Evolutionary conservation across 371 early-diverging fungal species (phyloP).

Genomic region (Dichotomocladium elegans): DNA sequence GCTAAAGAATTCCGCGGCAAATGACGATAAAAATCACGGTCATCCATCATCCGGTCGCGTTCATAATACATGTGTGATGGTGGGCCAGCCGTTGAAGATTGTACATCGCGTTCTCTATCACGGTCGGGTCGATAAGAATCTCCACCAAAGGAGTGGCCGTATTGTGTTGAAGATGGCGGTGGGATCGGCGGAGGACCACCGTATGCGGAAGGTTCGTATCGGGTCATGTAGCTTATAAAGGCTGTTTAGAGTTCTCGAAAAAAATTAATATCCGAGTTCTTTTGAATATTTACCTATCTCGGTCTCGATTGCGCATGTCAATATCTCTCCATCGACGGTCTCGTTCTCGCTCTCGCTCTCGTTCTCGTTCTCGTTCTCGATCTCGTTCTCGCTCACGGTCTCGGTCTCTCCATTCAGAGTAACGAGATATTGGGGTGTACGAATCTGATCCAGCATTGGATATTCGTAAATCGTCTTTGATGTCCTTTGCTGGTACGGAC

Average conservation of each 20-base stretch:
- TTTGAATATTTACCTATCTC: slow-evolving; percentile 19
- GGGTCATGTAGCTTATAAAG: slow-evolving; percentile 28
- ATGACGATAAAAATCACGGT: slow-evolving; percentile 38
- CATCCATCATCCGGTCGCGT: slow-evolving; percentile 32
- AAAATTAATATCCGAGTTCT: background rate
- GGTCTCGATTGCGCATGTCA: slow-evolving; percentile 20
- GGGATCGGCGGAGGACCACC: slow-evolving; percentile 30
- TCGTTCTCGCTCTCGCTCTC: slow-evolving; percentile 40
- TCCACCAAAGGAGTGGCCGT: slow-evolving; percentile 30
- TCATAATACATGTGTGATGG: slow-evolving; percentile 32
- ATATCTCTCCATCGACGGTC: slow-evolving; percentile 28
- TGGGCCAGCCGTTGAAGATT: slow-evolving; percentile 27
- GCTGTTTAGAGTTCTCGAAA: background rate
- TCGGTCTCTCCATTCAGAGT: slow-evolving; percentile 27
- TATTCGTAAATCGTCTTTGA: slow-evolving; percentile 2
- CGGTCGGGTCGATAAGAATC: slow-evolving; percentile 48
- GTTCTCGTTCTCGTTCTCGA: slow-evolving; percentile 41
- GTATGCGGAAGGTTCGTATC: slow-evolving; percentile 38
- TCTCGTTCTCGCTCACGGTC: slow-evolving; percentile 46
- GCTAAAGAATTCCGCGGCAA: slow-evolving; percentile 1
- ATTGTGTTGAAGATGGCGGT: slow-evolving; percentile 15
- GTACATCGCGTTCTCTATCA: slow-evolving; percentile 36
- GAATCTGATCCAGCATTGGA: slow-evolving; percentile 2
- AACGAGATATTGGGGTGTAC: slow-evolving; percentile 23
- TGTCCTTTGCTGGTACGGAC: background rate